phyloP scores from a whole-genome alignment of 2,329 filamentous ascomycete species.

The Ophiocordyceps camponoti-rufipedis region DNA sequence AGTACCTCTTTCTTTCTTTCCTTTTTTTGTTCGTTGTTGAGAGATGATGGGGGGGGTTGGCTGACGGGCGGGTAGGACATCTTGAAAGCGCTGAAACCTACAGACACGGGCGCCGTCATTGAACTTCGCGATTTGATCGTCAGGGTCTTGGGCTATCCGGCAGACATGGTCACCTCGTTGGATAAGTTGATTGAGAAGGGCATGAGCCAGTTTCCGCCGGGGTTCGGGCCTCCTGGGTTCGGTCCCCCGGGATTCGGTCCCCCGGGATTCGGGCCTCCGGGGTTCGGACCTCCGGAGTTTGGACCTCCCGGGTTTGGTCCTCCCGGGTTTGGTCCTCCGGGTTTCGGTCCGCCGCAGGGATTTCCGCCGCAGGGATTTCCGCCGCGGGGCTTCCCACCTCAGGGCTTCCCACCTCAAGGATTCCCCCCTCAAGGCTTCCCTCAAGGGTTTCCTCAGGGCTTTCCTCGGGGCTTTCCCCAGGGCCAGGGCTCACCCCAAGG shows the following conservation, averaged over 20 bases:
- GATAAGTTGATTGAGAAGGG: background rate
- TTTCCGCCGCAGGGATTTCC: background rate
- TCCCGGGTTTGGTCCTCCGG: background rate
- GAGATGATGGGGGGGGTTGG: no score
- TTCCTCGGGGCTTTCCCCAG: no score
- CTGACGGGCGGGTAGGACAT: background rate
- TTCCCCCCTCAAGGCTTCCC: background rate
- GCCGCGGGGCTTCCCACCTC: background rate
- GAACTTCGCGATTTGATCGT: background rate
- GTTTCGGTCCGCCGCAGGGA: background rate
- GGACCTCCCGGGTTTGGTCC: background rate
- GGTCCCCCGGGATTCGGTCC: background rate
- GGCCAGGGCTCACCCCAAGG: no score
- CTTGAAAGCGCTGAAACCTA: background rate
- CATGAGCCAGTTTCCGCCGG: background rate
- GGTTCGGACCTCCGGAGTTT: background rate
- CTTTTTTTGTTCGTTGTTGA: background rate
- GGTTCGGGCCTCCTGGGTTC: background rate
- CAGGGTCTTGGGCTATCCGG: background rate
- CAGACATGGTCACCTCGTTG: background rate
- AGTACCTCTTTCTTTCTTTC: background rate
- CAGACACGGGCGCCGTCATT: background rate
- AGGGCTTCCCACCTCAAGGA: background rate
- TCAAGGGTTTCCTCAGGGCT: background rate
- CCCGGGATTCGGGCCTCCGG: background rate